These are phyloP conservation scores for Boletus vermiculosoides DNA, from an alignment of 768 basidiomycete genomes.

Conservation along the genomic window DNA sequence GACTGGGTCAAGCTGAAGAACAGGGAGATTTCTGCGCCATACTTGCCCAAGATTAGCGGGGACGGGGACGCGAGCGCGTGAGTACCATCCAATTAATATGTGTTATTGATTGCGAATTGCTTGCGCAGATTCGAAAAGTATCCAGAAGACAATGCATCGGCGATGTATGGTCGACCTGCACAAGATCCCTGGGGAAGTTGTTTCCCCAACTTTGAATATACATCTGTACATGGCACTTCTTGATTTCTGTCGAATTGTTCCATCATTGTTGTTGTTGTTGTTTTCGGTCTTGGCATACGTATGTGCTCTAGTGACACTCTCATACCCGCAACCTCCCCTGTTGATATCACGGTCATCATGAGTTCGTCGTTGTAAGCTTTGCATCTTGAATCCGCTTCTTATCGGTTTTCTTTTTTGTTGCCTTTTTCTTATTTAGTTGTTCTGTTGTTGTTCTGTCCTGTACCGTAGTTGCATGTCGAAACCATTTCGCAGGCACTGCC, in stretches of 20 bases:
- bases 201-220: slow-evolving; percentile 82
- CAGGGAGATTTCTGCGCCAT: slow-evolving; percentile 92
- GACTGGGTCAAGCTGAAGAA: slow-evolving; percentile 80
- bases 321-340: slow-evolving; percentile 11
- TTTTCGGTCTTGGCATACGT: slow-evolving; percentile 7
- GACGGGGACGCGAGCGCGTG: slow-evolving; percentile 96
- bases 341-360: slow-evolving; percentile 7
- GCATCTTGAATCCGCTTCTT: not conserved
- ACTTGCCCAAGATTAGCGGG: slow-evolving; percentile 85
- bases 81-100: slow-evolving; percentile 30
- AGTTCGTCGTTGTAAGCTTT: slow-evolving; percentile 11
- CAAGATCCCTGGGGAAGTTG: slow-evolving; percentile 61
- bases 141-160: slow-evolving; percentile 67
- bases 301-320: slow-evolving; percentile 12
- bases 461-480: not conserved
- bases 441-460: slow-evolving; percentile 1
- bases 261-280: not conserved
- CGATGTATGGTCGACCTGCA: slow-evolving; percentile 56
- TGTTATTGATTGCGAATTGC: not conserved
- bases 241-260: slow-evolving; percentile 10
- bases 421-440: not conserved
- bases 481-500: not conserved
- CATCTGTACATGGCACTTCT: slow-evolving; percentile 36
- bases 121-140: slow-evolving; percentile 67
- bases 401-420: not conserved